Conservation (phyloP, 257 asterid species). For the Plantago elongata region DNA sequence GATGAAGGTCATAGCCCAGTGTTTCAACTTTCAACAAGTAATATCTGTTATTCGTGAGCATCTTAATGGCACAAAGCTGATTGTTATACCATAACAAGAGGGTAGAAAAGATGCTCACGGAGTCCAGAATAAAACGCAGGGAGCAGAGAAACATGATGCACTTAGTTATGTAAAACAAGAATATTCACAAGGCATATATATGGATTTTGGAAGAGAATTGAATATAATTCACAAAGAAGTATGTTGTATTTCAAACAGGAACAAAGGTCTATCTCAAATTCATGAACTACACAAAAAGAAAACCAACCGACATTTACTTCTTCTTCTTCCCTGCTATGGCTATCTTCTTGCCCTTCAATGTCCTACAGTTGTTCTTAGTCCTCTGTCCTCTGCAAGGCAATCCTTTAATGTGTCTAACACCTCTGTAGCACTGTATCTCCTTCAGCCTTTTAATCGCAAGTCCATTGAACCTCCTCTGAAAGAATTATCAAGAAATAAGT, state of each 20-base stretch:
- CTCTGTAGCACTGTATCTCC: slow-evolving; percentile 96
- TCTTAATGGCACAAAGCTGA: no score
- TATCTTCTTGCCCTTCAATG: slow-evolving; percentile 85
- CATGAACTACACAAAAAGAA: slow-evolving; percentile 21
- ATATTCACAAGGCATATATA: background rate
- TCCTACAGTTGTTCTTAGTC: slow-evolving; percentile 90
- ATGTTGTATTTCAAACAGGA: slow-evolving; percentile 17
- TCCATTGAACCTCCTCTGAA: slow-evolving; percentile 84
- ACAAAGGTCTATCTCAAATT: background rate
- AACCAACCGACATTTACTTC: slow-evolving; percentile 26
- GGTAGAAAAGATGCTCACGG: no score
- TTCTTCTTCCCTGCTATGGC: slow-evolving; percentile 91
- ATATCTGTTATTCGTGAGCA: no score
- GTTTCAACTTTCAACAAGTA: no score
- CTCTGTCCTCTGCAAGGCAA: slow-evolving; percentile 95
- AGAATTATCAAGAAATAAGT: slow-evolving; percentile 8
- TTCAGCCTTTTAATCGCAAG: slow-evolving; percentile 81
- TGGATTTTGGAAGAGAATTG: slow-evolving; percentile 9
- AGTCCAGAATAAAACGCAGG: no score
- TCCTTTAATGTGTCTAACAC: slow-evolving; percentile 82
- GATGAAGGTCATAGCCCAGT: no score
- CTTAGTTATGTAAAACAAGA: background rate
- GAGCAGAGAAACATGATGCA: no score
- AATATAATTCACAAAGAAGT: slow-evolving; percentile 13
- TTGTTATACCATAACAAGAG: no score